A percentile compares a stretch with the other conserved stretches of the same genome.
Conservation (phyloP, 176 grass and related monocot genomes). For the Aegilops longissima region DNA sequence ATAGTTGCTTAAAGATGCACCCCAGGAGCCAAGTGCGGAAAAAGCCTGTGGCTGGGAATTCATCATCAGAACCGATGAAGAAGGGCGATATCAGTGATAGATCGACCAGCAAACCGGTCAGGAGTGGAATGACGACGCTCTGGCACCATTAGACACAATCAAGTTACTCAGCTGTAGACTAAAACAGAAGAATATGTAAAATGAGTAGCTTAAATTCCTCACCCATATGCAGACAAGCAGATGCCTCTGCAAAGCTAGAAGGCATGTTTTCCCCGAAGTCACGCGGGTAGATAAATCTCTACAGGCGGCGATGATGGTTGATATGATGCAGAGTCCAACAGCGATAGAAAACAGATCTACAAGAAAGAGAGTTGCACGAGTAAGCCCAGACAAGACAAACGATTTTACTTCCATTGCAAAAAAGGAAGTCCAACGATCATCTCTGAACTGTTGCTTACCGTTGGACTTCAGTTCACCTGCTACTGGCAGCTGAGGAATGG, state of each 20-base stretch:
- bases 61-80: too few species aligned
- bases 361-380: background rate
- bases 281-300: background rate
- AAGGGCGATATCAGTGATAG: too few species aligned
- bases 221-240: slow-evolving; percentile 20
- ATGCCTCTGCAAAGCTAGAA: background rate
- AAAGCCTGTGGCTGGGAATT: too few species aligned
- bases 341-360: slow-evolving; percentile 48
- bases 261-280: background rate
- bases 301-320: background rate
- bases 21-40: too few species aligned
- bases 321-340: slow-evolving; percentile 32
- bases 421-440: slow-evolving; percentile 4
- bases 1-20: too few species aligned
- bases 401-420: background rate
- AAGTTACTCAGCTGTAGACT: background rate
- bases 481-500: slow-evolving; percentile 36
- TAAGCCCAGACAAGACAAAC: slow-evolving; percentile 1
- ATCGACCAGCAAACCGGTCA: too few species aligned
- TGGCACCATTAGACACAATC: too few species aligned
- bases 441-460: slow-evolving; percentile 32
- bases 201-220: slow-evolving; percentile 19
- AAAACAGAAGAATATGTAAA: slow-evolving; percentile 5
- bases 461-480: slow-evolving; percentile 44
- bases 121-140: too few species aligned